These are phyloP conservation scores for Trichoderma polysporum DNA, from an alignment of 2,329 filamentous ascomycete species.

Conservation along the genomic window DNA sequence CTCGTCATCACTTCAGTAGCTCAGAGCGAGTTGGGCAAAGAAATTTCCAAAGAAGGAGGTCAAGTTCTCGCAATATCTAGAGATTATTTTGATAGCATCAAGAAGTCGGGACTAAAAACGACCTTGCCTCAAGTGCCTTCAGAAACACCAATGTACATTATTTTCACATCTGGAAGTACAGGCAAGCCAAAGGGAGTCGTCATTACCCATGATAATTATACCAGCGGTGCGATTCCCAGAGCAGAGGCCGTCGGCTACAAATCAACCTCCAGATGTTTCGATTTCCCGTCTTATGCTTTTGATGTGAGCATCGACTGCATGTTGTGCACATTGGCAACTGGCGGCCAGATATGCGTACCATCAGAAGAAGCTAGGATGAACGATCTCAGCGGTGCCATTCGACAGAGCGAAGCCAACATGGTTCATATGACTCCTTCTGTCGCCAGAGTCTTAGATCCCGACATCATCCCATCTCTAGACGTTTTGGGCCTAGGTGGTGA, in stretches of 20 bases:
- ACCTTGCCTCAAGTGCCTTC: conserved; percentile 42
- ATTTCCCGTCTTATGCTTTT: conserved; percentile 55
- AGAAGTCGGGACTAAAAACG: conserved; percentile 20
- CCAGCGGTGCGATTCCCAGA: conserved; percentile 45
- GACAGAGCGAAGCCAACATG: conserved; percentile 47
- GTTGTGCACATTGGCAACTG: conserved; percentile 51
- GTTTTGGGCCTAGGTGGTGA: conserved; percentile 53
- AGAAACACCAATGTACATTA: conserved; percentile 50
- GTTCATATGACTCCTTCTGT: conserved; percentile 53
- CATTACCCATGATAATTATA: conserved; percentile 48
- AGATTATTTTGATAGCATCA: conserved; percentile 27
- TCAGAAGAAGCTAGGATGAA: conserved; percentile 55
- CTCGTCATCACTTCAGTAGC: conserved; percentile 42
- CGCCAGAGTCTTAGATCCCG: conserved; percentile 46
- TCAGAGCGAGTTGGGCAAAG: conserved; percentile 39
- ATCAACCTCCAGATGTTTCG: conserved; percentile 43
- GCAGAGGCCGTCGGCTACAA: conserved; percentile 44
- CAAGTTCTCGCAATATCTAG: conserved; percentile 37
- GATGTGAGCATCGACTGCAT: conserved; percentile 57
- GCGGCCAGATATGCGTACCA: conserved; percentile 54
- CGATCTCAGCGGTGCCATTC: conserved; percentile 47
- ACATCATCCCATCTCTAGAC: conserved; percentile 47
- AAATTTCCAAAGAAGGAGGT: conserved; percentile 36
- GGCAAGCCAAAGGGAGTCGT: conserved; percentile 64
- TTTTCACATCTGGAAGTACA: conserved; percentile 66